These are phyloP conservation scores for Umbelopsis ramanniana DNA, from an alignment of 192 early-diverging fungal species.

Conservation along the genomic window DNA sequence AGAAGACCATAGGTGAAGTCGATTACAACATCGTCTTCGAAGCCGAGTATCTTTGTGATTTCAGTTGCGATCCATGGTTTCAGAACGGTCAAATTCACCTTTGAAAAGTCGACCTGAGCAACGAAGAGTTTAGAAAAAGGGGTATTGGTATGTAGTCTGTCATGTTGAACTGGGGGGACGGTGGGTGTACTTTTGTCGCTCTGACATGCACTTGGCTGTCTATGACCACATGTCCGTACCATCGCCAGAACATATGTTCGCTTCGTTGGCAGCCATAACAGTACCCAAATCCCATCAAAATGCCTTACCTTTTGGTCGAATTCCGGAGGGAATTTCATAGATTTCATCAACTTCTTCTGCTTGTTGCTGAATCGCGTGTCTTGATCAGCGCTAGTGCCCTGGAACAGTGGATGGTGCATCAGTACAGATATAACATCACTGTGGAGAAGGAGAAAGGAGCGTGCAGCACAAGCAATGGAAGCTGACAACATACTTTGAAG, in stretches of 20 bases:
- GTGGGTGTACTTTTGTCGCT: too few species aligned
- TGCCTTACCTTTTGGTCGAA: constrained; percentile 71
- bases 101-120: constrained; percentile 79
- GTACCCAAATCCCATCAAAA: neutral
- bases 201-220: too few species aligned
- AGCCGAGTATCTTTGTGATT: constrained; percentile 76
- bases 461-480: neutral
- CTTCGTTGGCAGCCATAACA: too few species aligned
- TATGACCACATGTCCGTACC: too few species aligned
- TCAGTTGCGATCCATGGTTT: constrained; percentile 85
- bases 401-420: neutral
- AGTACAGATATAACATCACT: neutral
- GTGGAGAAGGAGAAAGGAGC: neutral
- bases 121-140: neutral
- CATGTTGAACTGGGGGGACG: too few species aligned
- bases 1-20: constrained; percentile 86
- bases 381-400: constrained; percentile 81
- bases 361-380: constrained; percentile 83
- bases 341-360: constrained; percentile 78
- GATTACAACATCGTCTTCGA: constrained; percentile 94
- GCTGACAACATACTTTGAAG: constrained; percentile 41
- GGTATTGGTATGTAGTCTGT: too few species aligned
- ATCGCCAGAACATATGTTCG: too few species aligned
- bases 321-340: constrained; percentile 80
- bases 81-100: constrained; percentile 87